Evolutionary conservation across 768 basidiomycete genomes (phyloP).

Genomic region (Infundibulicybe gibba): DNA sequence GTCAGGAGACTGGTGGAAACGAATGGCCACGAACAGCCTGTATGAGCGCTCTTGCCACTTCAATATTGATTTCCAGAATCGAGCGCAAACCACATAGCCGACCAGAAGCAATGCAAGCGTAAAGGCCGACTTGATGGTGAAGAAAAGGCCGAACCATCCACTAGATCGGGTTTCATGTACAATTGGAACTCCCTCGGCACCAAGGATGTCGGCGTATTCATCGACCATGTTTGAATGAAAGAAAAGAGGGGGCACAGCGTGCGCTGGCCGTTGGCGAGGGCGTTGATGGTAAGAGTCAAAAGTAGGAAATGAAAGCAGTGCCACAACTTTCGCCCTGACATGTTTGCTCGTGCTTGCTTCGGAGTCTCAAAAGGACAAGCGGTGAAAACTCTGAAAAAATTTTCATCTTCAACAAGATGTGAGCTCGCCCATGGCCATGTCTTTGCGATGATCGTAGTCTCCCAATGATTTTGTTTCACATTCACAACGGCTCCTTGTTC

Average conservation of each 20-base stretch:
- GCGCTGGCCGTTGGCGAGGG: slow-evolving; percentile 21
- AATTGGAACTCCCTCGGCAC: slow-evolving; percentile 44
- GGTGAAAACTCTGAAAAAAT: slow-evolving; percentile 8
- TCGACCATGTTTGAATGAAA: slow-evolving; percentile 47
- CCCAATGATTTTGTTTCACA: slow-evolving; percentile 8
- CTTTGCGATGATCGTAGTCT: slow-evolving; percentile 4
- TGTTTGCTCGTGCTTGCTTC: slow-evolving; percentile 31
- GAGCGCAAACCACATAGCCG: slow-evolving; percentile 30
- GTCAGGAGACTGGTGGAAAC: slow-evolving; percentile 3
- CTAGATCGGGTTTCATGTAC: slow-evolving; percentile 22
- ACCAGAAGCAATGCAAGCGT: slow-evolving; percentile 31
- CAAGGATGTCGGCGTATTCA: slow-evolving; percentile 73
- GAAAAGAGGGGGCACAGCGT: slow-evolving; percentile 19
- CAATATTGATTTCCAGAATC: slow-evolving; percentile 42
- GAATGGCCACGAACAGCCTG: slow-evolving; percentile 48
- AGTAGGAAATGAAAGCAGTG: slow-evolving; percentile 20
- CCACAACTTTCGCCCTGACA: slow-evolving; percentile 14
- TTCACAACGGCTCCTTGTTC: slow-evolving; percentile 3
- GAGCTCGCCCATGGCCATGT: neutral
- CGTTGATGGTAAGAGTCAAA: slow-evolving; percentile 34
- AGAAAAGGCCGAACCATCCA: slow-evolving; percentile 33
- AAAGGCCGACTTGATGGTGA: slow-evolving; percentile 33
- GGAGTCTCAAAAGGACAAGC: slow-evolving; percentile 15
- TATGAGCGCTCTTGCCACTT: slow-evolving; percentile 62
- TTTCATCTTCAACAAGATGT: neutral